Conservation (phyloP, 2,329 filamentous ascomycete species). For the Alternaria consortialis region DNA sequence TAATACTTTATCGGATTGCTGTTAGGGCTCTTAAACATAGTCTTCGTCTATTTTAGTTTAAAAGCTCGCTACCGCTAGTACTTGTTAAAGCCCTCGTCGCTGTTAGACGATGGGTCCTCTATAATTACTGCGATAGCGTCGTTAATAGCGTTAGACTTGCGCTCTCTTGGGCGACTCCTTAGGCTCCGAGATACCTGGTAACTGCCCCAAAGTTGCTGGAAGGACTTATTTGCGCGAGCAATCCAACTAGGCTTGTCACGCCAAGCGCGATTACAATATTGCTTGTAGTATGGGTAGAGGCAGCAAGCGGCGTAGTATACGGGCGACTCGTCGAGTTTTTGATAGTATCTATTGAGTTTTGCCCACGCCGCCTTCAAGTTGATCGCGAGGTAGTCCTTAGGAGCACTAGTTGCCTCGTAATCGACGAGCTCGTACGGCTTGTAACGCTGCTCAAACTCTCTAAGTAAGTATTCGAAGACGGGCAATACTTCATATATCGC, state of each 20-base stretch:
- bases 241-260: constrained; percentile 5
- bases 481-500: constrained; percentile 3
- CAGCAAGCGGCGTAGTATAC: constrained; percentile 11
- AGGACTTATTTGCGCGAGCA: not conserved
- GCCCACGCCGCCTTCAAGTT: constrained; percentile 5
- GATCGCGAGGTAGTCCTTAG: constrained; percentile 13
- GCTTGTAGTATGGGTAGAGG: constrained; percentile 14
- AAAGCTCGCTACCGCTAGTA: too few relatives aligned
- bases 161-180: too few relatives aligned
- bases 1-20: too few relatives aligned
- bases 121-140: too few relatives aligned
- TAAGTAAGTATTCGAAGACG: not conserved
- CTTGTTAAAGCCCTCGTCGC: too few relatives aligned
- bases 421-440: not conserved
- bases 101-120: too few relatives aligned
- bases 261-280: constrained; percentile 8
- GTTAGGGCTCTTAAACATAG: too few relatives aligned
- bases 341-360: constrained; percentile 12
- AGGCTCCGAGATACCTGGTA: too few relatives aligned
- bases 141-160: too few relatives aligned
- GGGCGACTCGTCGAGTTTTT: constrained; percentile 3
- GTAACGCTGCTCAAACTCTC: not conserved
- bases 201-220: constrained; percentile 4
- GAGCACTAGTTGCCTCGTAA: not conserved
- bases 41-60: too few relatives aligned